These are phyloP conservation scores for Aspergillus transmontanensis DNA, from an alignment of 2,329 filamentous ascomycete genomes.

Conservation along the genomic window DNA sequence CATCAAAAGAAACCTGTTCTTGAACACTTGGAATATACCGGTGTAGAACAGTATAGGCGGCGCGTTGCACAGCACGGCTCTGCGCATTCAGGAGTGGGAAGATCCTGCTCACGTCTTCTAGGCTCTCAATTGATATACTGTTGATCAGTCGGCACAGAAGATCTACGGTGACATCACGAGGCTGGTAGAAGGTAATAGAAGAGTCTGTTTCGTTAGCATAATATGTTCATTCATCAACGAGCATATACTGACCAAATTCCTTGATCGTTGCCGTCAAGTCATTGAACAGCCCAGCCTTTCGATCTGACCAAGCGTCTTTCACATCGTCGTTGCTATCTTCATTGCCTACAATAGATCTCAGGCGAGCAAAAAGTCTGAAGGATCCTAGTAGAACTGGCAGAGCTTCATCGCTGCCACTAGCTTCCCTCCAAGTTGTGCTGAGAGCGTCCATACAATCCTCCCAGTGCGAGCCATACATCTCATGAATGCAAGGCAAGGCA, in stretches of 20 bases:
- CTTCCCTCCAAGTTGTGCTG: constrained; percentile 58
- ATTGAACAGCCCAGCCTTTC: constrained; percentile 62
- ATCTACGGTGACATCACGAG: constrained; percentile 73
- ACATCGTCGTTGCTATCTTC: constrained; percentile 82
- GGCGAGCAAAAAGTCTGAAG: constrained; percentile 66
- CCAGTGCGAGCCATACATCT: constrained; percentile 91
- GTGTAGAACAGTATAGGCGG: constrained; percentile 79
- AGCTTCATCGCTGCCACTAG: constrained; percentile 50
- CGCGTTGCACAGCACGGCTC: constrained; percentile 74
- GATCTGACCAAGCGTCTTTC: constrained; percentile 69
- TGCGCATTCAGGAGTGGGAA: constrained; percentile 77
- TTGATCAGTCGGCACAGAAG: constrained; percentile 71
- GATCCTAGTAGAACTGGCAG: constrained; percentile 71
- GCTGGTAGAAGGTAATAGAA: constrained; percentile 61
- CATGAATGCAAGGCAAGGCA: constrained; percentile 72
- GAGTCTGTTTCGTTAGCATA: constrained; percentile 38
- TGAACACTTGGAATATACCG: constrained; percentile 76
- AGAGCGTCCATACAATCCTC: constrained; percentile 64
- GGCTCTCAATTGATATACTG: constrained; percentile 62
- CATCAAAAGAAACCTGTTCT: constrained; percentile 79
- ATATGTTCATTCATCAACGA: background rate
- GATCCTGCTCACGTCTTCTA: constrained; percentile 67
- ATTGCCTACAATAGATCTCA: constrained; percentile 61
- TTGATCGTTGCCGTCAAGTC: constrained; percentile 46
- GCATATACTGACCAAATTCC: constrained; percentile 39